A percentile compares a stretch with the other conserved stretches of the same genome.
Evolutionary conservation across 208 protist genomes (phyloP).

Genomic region (Leishmania tropica): DNA sequence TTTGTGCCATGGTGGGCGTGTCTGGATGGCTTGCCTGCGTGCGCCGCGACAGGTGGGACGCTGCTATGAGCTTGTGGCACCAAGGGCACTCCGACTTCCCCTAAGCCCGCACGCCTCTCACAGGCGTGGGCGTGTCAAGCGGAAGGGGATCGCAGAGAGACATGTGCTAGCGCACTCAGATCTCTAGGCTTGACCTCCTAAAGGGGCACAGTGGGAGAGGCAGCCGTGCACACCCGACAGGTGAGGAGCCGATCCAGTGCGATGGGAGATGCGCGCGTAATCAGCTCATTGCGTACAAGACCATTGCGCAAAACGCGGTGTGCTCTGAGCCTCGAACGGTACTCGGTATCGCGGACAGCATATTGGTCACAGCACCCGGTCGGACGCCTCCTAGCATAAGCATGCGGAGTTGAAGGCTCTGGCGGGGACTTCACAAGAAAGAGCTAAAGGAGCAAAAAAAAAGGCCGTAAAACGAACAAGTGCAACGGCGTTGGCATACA

Average conservation of each 20-base stretch:
- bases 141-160: neutral
- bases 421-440: neutral
- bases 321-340: neutral
- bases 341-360: neutral
- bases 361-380: neutral
- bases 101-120: neutral
- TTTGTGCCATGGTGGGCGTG: neutral
- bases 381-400: neutral
- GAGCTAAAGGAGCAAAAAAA: neutral
- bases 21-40: neutral
- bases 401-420: neutral
- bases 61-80: neutral
- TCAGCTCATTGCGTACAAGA: neutral
- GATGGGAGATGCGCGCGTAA: neutral
- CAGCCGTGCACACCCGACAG: neutral
- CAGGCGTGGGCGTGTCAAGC: neutral
- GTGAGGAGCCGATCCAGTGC: neutral
- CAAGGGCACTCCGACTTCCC: neutral
- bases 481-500: slow-evolving; percentile 6
- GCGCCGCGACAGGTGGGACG: neutral
- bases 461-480: neutral
- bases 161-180: neutral
- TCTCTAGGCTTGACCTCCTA: neutral
- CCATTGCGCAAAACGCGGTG: neutral
- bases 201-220: neutral